Base-by-base conservation (phyloP, 495 filamentous ascomycete species). In the Ramalina intermedia region DNA sequence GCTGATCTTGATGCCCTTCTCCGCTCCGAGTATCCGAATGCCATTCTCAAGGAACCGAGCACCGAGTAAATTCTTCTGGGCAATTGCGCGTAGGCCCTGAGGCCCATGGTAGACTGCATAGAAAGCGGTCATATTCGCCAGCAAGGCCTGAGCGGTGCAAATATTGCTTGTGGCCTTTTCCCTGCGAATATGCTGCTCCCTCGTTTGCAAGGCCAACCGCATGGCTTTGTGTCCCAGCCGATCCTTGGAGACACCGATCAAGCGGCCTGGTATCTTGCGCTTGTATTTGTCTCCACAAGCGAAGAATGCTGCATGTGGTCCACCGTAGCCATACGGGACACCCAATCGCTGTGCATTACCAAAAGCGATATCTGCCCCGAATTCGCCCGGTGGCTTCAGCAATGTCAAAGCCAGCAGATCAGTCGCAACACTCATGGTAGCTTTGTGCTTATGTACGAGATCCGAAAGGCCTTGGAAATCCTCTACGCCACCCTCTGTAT, bases 81-180 rank as follows among this genome's bases (percentile, higher is more conserved):
- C 91, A 57, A 96, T 96, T 16, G 74, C 74, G 66, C 79, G 85
- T 42, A 98, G 70, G 13, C 93, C 93, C 33, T 76, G 57, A 2
- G 91, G 91, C 2, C 91, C 91, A 61, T 98, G 91, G 62, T 96
- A 98, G 36, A 96, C 76, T n/a, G 88, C 91, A 64, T 96, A 98
- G 67, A 98, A 84, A 44, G 91, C 87, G 56, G 80, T 93, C 86
- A 96, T 96, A 64, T 98, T 98, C 17, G 91, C 91, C 29, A 96
- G 73, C 16, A 98, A 65, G 8, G 91, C 91, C 63, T 98, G 91
- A 6, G 91, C 91, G 18, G 91, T 98, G 66, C 91, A 98, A 50
- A 98, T 94, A 64, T 98, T 98, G 71, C 88, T 95, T 6, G 91
- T 98, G 2, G 91, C 91, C 75, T 98, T 98, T 65, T 98, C 91